phyloP scores from a whole-genome alignment of 2,329 filamentous ascomycete species.

The Ophiosphaerella narmari region DNA sequence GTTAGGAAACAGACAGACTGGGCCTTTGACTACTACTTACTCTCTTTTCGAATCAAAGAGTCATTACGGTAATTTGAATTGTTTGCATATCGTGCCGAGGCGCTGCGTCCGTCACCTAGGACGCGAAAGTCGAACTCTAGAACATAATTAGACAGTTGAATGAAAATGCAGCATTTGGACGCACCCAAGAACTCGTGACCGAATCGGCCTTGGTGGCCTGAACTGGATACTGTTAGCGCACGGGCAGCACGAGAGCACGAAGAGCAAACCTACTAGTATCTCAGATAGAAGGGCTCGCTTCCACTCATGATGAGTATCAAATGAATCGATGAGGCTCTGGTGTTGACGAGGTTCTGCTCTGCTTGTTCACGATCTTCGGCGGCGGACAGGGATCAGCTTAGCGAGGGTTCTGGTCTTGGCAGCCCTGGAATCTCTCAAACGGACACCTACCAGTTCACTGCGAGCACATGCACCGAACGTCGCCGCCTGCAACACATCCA shows the following conservation, averaged over 20 bases:
- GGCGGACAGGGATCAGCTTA: conserved; percentile 23
- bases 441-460: conserved; percentile 39
- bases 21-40: conserved; percentile 58
- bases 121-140: conserved; percentile 95
- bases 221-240: conserved; percentile 61
- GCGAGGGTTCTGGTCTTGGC: conserved; percentile 24
- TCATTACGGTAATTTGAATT: conserved; percentile 99
- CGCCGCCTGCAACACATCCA: conserved; percentile 19
- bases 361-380: conserved; percentile 22
- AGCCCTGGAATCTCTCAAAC: conserved; percentile 36
- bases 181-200: conserved; percentile 97
- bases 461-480: conserved; percentile 31
- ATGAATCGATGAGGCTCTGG: not conserved
- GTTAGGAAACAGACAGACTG: conserved; percentile 6
- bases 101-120: conserved; percentile 88
- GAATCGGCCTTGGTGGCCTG: conserved; percentile 94
- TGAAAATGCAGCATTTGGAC: conserved; percentile 2
- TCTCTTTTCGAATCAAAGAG: conserved; percentile 98
- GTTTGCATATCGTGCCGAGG: conserved; percentile 95
- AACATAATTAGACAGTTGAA: conserved; percentile 11
- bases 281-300: conserved; percentile 88
- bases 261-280: conserved; percentile 80
- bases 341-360: conserved; percentile 12
- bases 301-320: conserved; percentile 51
- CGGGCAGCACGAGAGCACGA: not conserved